Conservation (phyloP, 345 rosid genomes). For the Dovyalis caffra region DNA sequence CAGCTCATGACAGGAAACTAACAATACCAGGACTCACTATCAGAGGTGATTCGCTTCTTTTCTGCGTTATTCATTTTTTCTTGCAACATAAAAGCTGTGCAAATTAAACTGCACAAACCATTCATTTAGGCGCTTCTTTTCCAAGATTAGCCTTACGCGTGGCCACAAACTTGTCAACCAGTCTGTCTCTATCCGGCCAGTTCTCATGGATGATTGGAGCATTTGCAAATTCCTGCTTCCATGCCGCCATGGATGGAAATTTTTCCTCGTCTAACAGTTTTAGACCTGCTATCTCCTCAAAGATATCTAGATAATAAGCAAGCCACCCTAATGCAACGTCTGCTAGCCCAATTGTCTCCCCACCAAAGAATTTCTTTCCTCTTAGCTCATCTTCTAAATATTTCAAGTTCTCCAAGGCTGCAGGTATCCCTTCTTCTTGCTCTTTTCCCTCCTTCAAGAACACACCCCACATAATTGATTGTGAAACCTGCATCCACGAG, state of each 20-base stretch:
- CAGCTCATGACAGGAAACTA: neutral
- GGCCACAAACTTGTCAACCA: neutral
- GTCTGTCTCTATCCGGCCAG: constrained; percentile 6
- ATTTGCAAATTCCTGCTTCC: constrained; percentile 8
- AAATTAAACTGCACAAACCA: neutral
- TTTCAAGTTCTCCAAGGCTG: neutral
- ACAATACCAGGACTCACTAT: neutral
- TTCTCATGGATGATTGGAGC: constrained; percentile 2
- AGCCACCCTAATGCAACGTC: constrained; percentile 21
- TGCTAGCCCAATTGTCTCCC: constrained; percentile 12
- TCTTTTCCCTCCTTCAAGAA: constrained; percentile 1
- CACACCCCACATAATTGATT: neutral
- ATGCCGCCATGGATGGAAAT: neutral
- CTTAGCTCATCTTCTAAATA: constrained; percentile 10
- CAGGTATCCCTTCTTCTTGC: constrained; percentile 1
- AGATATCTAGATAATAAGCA: neutral
- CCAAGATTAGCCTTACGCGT: neutral
- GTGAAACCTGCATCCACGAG: neutral
- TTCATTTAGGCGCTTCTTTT: neutral
- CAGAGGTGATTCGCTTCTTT: neutral
- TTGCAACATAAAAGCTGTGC: neutral
- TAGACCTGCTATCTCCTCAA: neutral
- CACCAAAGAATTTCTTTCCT: constrained; percentile 12
- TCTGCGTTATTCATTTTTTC: neutral
- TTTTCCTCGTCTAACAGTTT: neutral